These are phyloP conservation scores for Verticillium tricorpus DNA, from an alignment of 2,329 filamentous ascomycete species.

Conservation along the genomic window DNA sequence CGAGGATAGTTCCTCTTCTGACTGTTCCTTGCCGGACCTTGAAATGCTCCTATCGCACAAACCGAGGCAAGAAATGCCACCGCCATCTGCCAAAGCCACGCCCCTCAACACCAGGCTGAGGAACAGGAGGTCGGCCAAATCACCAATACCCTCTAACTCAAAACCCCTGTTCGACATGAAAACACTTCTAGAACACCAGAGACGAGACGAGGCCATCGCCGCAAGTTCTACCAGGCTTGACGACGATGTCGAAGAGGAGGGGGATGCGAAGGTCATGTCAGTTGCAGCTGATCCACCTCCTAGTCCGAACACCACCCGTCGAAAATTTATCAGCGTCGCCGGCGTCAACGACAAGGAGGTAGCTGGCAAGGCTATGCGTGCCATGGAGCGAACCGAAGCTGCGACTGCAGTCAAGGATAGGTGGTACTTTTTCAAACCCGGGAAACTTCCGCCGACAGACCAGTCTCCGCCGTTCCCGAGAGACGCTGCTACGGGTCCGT, in stretches of 20 bases:
- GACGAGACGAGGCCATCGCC: constrained; percentile 54
- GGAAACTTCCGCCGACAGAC: constrained; percentile 20
- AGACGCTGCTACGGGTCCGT: constrained; percentile 31
- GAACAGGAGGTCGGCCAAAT: constrained; percentile 19
- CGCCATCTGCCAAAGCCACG: constrained; percentile 43
- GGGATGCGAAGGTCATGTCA: background rate
- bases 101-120: constrained; percentile 27
- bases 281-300: background rate
- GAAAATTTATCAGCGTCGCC: constrained; percentile 13
- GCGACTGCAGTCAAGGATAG: constrained; percentile 26
- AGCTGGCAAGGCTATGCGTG: constrained; percentile 39
- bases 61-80: constrained; percentile 15
- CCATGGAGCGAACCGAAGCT: constrained; percentile 45
- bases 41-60: constrained; percentile 6
- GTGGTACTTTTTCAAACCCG: constrained; percentile 47
- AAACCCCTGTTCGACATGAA: constrained; percentile 63
- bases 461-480: constrained; percentile 29
- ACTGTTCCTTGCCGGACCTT: constrained; percentile 54
- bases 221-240: constrained; percentile 45
- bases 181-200: constrained; percentile 54
- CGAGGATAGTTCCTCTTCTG: constrained; percentile 57
- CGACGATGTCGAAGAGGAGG: constrained; percentile 22
- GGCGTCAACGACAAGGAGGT: constrained; percentile 32
- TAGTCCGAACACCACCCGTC: constrained; percentile 9
- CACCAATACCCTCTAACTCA: constrained; percentile 45